Conservation (phyloP, 495 filamentous ascomycete species). For the Penicillium nucicola region DNA sequence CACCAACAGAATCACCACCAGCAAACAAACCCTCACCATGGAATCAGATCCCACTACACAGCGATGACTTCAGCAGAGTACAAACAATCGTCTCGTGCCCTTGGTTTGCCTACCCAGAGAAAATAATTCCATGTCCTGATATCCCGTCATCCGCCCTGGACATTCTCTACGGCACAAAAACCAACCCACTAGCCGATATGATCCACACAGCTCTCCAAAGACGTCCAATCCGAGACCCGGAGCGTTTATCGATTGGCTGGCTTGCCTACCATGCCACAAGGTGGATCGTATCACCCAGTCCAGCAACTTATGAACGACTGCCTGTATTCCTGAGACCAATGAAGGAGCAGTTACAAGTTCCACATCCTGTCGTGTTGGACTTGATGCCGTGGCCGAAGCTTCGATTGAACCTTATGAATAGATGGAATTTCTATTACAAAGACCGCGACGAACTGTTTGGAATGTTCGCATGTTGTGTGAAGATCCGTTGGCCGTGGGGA, state of each 20-base stretch:
- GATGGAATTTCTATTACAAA: slow-evolving; percentile 17
- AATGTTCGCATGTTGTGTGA: slow-evolving; percentile 24
- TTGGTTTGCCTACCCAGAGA: slow-evolving; percentile 17
- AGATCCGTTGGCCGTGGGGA: slow-evolving; percentile 32
- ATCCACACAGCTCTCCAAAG: slow-evolving; percentile 15
- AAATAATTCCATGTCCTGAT: slow-evolving; percentile 18
- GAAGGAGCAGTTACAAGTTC: slow-evolving; percentile 16
- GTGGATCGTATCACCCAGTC: slow-evolving; percentile 23
- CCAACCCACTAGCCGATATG: slow-evolving; percentile 24
- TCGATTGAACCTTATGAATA: slow-evolving; percentile 20
- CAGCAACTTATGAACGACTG: slow-evolving; percentile 14
- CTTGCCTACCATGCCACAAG: slow-evolving; percentile 18
- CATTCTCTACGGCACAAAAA: slow-evolving; percentile 26
- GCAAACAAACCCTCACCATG: slow-evolving; percentile 1
- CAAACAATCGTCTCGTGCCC: slow-evolving; percentile 1
- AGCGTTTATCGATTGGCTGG: slow-evolving; percentile 22
- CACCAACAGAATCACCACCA: background rate
- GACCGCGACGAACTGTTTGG: slow-evolving; percentile 21
- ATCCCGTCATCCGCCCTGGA: slow-evolving; percentile 23
- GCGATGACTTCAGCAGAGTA: slow-evolving; percentile 14
- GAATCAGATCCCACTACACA: slow-evolving; percentile 21
- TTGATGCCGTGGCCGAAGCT: slow-evolving; percentile 21
- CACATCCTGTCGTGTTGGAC: slow-evolving; percentile 19
- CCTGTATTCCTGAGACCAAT: slow-evolving; percentile 14
- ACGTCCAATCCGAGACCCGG: slow-evolving; percentile 27